phyloP scores from a whole-genome alignment of 2,329 filamentous ascomycete species.

The Colletotrichum limetticola region DNA sequence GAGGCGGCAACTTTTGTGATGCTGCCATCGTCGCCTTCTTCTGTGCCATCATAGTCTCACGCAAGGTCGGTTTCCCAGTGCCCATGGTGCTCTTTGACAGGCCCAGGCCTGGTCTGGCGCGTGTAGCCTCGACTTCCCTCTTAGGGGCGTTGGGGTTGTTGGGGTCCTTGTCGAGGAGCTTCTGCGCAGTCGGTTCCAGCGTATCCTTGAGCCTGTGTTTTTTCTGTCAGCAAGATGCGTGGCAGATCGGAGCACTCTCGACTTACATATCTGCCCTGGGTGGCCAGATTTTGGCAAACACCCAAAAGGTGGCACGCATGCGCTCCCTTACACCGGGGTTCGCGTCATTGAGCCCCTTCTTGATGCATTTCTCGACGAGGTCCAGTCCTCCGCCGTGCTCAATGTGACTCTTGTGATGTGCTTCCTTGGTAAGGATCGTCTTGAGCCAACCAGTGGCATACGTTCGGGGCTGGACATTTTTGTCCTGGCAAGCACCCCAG shows the following conservation, averaged over 20 bases:
- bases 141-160: slow-evolving; percentile 80
- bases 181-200: slow-evolving; percentile 82
- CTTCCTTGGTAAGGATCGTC: slow-evolving; percentile 81
- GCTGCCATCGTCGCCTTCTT: slow-evolving; percentile 69
- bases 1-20: slow-evolving; percentile 62
- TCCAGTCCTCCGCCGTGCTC: slow-evolving; percentile 89
- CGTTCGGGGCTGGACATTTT: slow-evolving; percentile 87
- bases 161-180: slow-evolving; percentile 83
- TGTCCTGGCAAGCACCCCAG: slow-evolving; percentile 85
- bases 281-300: slow-evolving; percentile 81
- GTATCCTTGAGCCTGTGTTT: slow-evolving; percentile 75
- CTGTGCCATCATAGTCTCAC: slow-evolving; percentile 86
- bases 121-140: slow-evolving; percentile 59
- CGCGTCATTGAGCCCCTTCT: slow-evolving; percentile 87
- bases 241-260: not conserved
- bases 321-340: slow-evolving; percentile 91
- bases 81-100: slow-evolving; percentile 72
- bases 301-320: slow-evolving; percentile 89
- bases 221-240: slow-evolving; percentile 17
- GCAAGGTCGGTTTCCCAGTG: slow-evolving; percentile 72
- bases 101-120: slow-evolving; percentile 67
- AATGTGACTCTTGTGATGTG: slow-evolving; percentile 81
- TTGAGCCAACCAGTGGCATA: slow-evolving; percentile 87
- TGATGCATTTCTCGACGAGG: slow-evolving; percentile 86
- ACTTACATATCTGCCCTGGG: slow-evolving; percentile 78